Evolutionary conservation across 306 rosid genomes (phyloP).

Genomic region (Chamaecrista fasciculata): DNA sequence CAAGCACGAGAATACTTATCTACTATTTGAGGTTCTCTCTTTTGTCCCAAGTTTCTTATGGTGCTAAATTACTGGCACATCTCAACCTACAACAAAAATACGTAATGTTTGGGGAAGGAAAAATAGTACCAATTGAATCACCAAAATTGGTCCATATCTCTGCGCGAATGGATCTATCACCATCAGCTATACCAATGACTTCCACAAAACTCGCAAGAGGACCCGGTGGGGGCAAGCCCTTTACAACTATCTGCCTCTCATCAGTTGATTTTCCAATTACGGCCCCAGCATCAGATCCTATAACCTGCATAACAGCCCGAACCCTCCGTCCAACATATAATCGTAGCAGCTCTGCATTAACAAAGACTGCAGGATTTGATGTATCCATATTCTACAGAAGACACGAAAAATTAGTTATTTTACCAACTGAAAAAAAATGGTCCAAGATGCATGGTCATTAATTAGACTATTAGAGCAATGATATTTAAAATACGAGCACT

Average conservation of each 20-base stretch:
- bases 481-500: neutral
- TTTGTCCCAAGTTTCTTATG: constrained; percentile 1
- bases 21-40: too few species aligned
- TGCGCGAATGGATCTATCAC: constrained; percentile 67
- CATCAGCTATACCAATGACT: constrained; percentile 80
- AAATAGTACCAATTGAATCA: constrained; percentile 58
- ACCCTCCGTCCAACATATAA: constrained; percentile 66
- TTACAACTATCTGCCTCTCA: constrained; percentile 60
- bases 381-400: constrained; percentile 71
- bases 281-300: constrained; percentile 46
- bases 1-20: neutral
- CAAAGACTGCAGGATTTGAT: constrained; percentile 74
- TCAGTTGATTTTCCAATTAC: constrained; percentile 78
- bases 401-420: constrained; percentile 4
- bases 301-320: constrained; percentile 72
- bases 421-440: neutral
- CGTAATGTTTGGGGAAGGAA: constrained; percentile 13
- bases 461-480: neutral
- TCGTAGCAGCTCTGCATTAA: constrained; percentile 65
- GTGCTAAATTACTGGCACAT: neutral
- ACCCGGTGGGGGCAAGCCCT: constrained; percentile 50
- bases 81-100: constrained; percentile 4
- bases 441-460: neutral
- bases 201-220: constrained; percentile 68
- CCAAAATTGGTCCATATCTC: constrained; percentile 88